These are phyloP conservation scores for Clitopilus hobsonii DNA, from an alignment of 768 basidiomycete genomes.

Conservation along the genomic window DNA sequence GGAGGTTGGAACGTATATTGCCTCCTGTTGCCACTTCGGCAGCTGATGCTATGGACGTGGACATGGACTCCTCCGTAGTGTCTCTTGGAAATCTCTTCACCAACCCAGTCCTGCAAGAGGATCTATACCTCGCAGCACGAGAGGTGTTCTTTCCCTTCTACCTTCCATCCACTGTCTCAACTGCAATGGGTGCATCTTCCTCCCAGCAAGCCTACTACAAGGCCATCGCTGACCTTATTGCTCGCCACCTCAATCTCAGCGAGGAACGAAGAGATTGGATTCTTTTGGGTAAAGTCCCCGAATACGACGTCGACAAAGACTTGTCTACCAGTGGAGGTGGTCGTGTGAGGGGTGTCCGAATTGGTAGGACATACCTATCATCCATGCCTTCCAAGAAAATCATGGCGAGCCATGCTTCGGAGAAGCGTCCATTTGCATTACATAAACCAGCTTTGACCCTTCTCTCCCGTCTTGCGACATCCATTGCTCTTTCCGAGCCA, in stretches of 20 bases:
- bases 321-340: slow-evolving; percentile 38
- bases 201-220: slow-evolving; percentile 32
- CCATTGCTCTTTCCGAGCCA: slow-evolving; percentile 73
- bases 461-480: slow-evolving; percentile 74
- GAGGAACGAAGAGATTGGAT: slow-evolving; percentile 69
- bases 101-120: slow-evolving; percentile 77
- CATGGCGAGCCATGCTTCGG: slow-evolving; percentile 41
- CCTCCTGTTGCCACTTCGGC: slow-evolving; percentile 27
- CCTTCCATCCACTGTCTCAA: no score
- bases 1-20: slow-evolving; percentile 59
- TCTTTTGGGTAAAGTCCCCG: slow-evolving; percentile 58
- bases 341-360: slow-evolving; percentile 45
- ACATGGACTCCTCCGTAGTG: slow-evolving; percentile 16
- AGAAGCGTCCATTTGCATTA: slow-evolving; percentile 73
- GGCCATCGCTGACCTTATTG: slow-evolving; percentile 49
- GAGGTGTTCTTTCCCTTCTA: slow-evolving; percentile 97
- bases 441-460: slow-evolving; percentile 81
- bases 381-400: neutral
- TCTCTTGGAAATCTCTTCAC: slow-evolving; percentile 49
- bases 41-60: slow-evolving; percentile 37
- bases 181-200: no score
- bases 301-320: slow-evolving; percentile 64
- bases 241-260: slow-evolving; percentile 61
- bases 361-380: slow-evolving; percentile 50
- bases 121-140: slow-evolving; percentile 81